Evolutionary conservation across 768 basidiomycete species (phyloP), one percentile per base, ranked within the genome.

Genomic region (Plicaturopsis crispa): DNA sequence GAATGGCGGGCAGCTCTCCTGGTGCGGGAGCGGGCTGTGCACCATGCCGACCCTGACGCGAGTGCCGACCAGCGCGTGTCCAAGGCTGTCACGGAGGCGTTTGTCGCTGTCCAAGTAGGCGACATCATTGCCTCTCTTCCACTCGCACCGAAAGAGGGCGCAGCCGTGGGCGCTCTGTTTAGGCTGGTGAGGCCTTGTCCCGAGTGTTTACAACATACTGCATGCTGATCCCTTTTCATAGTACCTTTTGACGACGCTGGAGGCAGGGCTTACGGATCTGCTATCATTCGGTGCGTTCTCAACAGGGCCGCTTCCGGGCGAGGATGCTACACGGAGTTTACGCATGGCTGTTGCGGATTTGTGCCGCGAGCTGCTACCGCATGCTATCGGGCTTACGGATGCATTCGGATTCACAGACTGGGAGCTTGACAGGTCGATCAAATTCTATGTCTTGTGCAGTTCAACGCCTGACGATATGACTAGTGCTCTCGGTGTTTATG

Each of bases 321-420:
- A 51, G 42, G 75, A 82, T 44, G 62, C 69, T 1, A 68, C 72
- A 0, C 62, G 66, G 24, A 56, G 54, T 0, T 52, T 84, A 17
- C 72, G 81, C 8, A 48, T 68, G 16, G 60, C 70, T 4, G 72
- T 83, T 42, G 56, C 72, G 19, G 34, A 50, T 4, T 44, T 73
- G 1, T 83, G 78, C 51, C 47, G 56, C 6, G 65, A 66, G 33
- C 45, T 87, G 8, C 53, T 84, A 1, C 78, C 81, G 0, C 69
- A 88, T 41, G 72, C 70, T 4, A 73, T 87, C 38, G 80, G 76
- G 0, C 58, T 87, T 38, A 77, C 69, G 4, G 84, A 88, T 51
- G 75, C 80, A 3, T 85, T 88, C 51, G 79, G 75, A 1, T 83
- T 84, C 47, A 67, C 73, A 0, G 83, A 87, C 48, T 87, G 80